phyloP scores from a whole-genome alignment of 1,284 basidiomycete genomes.

The Fomitopsis schrenkii region DNA sequence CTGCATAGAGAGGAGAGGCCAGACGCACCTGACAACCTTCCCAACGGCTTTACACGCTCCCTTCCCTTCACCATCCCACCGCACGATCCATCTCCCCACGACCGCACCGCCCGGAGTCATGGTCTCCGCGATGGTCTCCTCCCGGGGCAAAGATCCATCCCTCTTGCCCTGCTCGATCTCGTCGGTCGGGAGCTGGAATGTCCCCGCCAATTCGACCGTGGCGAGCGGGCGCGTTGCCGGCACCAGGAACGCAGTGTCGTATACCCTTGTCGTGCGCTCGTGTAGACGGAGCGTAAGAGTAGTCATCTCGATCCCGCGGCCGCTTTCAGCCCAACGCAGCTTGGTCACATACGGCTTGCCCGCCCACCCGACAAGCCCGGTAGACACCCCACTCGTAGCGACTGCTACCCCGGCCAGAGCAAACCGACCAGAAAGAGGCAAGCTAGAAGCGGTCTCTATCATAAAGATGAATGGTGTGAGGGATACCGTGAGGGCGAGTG shows the following conservation, averaged over 20 bases:
- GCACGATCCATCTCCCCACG: slow-evolving; percentile 75
- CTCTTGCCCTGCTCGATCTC: slow-evolving; percentile 33
- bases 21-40: slow-evolving; percentile 54
- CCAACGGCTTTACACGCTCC: slow-evolving; percentile 61
- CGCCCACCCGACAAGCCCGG: slow-evolving; percentile 73
- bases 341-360: slow-evolving; percentile 47
- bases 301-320: slow-evolving; percentile 58
- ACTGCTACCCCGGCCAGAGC: slow-evolving; percentile 70
- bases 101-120: slow-evolving; percentile 57
- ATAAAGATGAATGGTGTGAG: slow-evolving; percentile 80
- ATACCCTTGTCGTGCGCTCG: slow-evolving; percentile 63
- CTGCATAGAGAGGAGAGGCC: neutral
- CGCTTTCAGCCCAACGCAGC: slow-evolving; percentile 29
- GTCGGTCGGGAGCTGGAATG: slow-evolving; percentile 43
- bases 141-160: slow-evolving; percentile 36
- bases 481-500: slow-evolving; percentile 65
- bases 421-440: slow-evolving; percentile 68
- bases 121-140: slow-evolving; percentile 79
- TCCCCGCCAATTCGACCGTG: slow-evolving; percentile 72
- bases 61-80: slow-evolving; percentile 60
- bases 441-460: slow-evolving; percentile 58
- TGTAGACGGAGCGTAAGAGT: slow-evolving; percentile 63
- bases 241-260: slow-evolving; percentile 69
- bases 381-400: slow-evolving; percentile 67
- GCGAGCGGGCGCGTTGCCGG: slow-evolving; percentile 73